Base-by-base conservation (phyloP, 805 yeast species). In the Kodamaea sagamina region DNA sequence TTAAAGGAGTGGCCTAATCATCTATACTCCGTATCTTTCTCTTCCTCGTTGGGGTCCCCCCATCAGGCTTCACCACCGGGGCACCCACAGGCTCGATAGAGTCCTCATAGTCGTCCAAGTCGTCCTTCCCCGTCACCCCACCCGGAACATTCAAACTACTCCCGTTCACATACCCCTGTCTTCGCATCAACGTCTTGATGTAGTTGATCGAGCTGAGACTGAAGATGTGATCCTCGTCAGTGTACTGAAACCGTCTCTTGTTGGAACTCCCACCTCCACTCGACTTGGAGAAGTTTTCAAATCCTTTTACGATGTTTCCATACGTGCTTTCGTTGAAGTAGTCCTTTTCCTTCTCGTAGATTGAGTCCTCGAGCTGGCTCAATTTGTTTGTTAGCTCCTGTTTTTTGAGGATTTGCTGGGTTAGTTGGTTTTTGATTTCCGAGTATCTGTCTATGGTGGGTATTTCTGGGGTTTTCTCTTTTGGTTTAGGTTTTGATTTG, bases 271-370 rank as follows among this genome's bases (percentile, higher is more conserved):
- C 38, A 11, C 52, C 49, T 10, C 52, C 53, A 2, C 67, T 61
- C 24, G 54, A 63, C 51, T 84, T 86, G 38, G 83, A 73, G 56
- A 86, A 85, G 53, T 80, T 84, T 38, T 90, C 97, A 55, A 89
- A 90, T 1, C 98, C 98, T 49, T 85, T 84, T n/a, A 89, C 85
- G 19, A 92, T 84, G 61, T 88, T 90, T 0, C 97, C 90, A 43
- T 78, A 78, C 21, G 72, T 62, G 45, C 88, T 79, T 41, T 85
- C 89, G 21, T 84, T 78, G 36, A 90, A 77, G 58, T 90, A 90
- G 10, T 79, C 77, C 7, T 84, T 81, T 58, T 90, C 98, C 50
- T 80, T 79, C 37, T 81, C 84, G 65, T 81, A 89, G 4, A 90
- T 82, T 41, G 79, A 78, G 49, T 89, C 96, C 56, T 90, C 96